Base-by-base conservation (phyloP, 1,139 yeast genomes). In the Blastobotrys buckinghamii region DNA sequence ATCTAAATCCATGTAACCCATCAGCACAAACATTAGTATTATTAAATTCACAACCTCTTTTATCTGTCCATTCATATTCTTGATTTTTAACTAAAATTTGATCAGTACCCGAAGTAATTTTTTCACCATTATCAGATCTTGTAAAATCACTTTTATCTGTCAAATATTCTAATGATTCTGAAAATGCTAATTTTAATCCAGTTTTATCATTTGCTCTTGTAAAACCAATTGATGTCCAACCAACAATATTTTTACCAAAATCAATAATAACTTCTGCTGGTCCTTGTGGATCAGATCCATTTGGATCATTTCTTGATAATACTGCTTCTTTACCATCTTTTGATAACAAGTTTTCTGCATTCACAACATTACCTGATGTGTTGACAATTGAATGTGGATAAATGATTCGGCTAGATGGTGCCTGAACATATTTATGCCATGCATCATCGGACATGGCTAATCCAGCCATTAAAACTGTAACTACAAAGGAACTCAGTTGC, bases 191-290 rank as follows among this genome's bases (percentile, higher is more conserved):
- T 12, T 27, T 27, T 19, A 38, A 13, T 10, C 41, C 41, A 12
- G 41, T 27, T 15, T n/a, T 38, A n/a, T 20, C 29, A 6, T 38
- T 5, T 4, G 41, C 41, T 10, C 12, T 17, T 15, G 13, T 17
- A 20, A 38, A 38, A 15, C 29, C 29, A 17, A 38, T 38, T 20
- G 26, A 17, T n/a, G 17, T 2, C 26, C 26, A 38, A 4, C 41
- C 41, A 19, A 38, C 41, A n/a, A 38, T n/a, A 38, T 38, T 38
- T 16, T 19, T 15, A 15, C 41, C 41, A 38, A 38, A 38, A 20
- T 38, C 41, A 20, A 38, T 17, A 9, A 38, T 30, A n/a, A 38
- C 17, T 17, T n/a, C n/a, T 38, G 41, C 32, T 22, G 41, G 41
- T 30, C 41, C 24, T 17, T 19, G n/a, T n/a, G 27, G 29, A 27